Base-by-base conservation (phyloP, 169 alveolate genomes). In the Plasmodium fragile region DNA sequence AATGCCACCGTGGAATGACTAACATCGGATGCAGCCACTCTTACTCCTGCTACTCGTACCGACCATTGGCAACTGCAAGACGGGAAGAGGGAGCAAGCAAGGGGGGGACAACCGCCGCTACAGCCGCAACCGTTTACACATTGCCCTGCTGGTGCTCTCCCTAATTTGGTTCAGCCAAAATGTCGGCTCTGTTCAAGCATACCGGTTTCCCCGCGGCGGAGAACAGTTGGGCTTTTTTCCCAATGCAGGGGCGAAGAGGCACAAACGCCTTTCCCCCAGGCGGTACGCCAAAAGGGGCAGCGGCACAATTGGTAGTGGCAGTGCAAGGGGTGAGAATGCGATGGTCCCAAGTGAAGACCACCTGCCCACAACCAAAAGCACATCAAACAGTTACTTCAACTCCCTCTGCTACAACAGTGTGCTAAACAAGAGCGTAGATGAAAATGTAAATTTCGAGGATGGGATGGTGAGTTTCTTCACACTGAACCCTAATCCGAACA, bases 401-500 rank as follows among this genome's bases (percentile, higher is more conserved):
- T 6, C 82, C 25, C 72, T 89, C 45, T 78, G 79, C 43, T 10
- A n/a, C 6, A 89, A 59, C 71, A 30, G 82, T 79, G 73, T 59
- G 45, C 22, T 89, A 65, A 89, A 59, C 25, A 89, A 89, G 71
- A 59, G 25, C 34, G 82, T 89, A 1, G 90, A 89, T 4, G 91
- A 36, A 30, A 55, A 89, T 79, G 94, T 89, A 39, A 89, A 89
- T 80, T 89, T 89, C 79, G 81, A 89, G 16, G 94, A 89, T 79
- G 94, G 94, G 5, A 13, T 79, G 36, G 28, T 43, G 52, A 89
- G 82, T 45, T 89, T 43, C 71, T 89, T 89, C 52, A 85, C 82
- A 1, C 22, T 79, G 39, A 89, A 89, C 53, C 30, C 94, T 0
- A 79, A 77, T 65, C 94, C 94, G 13, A 89, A 79, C 28, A 59